phyloP scores from a whole-genome alignment of 2,329 filamentous ascomycete species.

The Fusarium sterilihyphosum region DNA sequence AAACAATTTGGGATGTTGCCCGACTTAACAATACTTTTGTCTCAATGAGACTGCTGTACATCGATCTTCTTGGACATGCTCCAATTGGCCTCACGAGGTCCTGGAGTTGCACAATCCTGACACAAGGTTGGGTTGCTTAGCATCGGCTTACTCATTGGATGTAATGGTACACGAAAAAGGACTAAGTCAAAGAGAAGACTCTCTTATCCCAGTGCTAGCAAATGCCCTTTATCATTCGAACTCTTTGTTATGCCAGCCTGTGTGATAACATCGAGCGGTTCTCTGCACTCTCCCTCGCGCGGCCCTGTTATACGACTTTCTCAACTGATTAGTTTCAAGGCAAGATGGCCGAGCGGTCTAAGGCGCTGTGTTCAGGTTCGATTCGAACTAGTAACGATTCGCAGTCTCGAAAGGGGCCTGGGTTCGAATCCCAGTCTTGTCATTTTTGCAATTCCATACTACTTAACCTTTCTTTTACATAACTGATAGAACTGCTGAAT shows the following conservation, averaged over 20 bases:
- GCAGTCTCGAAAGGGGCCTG: slow-evolving; percentile 40
- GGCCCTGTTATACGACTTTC: background rate
- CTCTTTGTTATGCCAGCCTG: rapidly evolving
- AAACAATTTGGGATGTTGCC: too few species aligned
- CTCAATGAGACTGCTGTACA: background rate
- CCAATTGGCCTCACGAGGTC: background rate
- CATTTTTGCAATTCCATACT: background rate
- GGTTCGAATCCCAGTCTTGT: slow-evolving; percentile 38
- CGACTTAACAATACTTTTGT: background rate
- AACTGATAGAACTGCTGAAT: too few species aligned
- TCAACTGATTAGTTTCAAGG: rapidly evolving
- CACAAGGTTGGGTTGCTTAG: rapidly evolving
- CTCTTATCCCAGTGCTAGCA: rapidly evolving
- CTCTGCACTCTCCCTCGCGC: rapidly evolving
- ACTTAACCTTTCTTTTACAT: background rate
- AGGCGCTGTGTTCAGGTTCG: slow-evolving; percentile 40
- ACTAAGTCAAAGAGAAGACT: too few species aligned
- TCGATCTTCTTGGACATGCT: background rate
- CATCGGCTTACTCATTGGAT: rapidly evolving
- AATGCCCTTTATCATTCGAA: rapidly evolving
- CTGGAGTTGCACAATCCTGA: background rate
- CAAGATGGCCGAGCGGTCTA: slow-evolving; percentile 37
- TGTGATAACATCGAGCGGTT: too few species aligned
- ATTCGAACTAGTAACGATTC: slow-evolving; percentile 33
- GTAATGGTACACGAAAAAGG: too few species aligned